These are phyloP conservation scores for Aspergillus cavernicola DNA, from an alignment of 495 filamentous ascomycete genomes.

Conservation along the genomic window DNA sequence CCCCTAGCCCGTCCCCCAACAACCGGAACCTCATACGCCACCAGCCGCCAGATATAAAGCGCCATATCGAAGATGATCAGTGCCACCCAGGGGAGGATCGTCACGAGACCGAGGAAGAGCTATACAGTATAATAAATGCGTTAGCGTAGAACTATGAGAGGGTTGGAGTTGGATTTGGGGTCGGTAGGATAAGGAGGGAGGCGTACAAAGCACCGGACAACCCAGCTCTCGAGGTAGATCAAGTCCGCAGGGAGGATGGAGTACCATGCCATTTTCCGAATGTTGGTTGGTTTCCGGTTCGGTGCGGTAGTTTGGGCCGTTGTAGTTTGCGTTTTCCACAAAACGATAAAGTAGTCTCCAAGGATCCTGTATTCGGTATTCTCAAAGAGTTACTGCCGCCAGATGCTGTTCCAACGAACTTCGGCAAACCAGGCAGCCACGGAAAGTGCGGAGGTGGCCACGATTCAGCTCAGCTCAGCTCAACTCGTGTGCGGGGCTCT, in stretches of 20 bases:
- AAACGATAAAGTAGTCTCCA: too few relatives aligned
- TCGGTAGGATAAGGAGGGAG: not conserved
- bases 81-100: constrained; percentile 62
- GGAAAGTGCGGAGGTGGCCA: not conserved
- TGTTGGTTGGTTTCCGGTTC: too few relatives aligned
- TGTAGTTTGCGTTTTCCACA: too few relatives aligned
- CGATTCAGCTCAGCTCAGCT: not conserved
- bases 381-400: too few relatives aligned
- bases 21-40: constrained; percentile 56
- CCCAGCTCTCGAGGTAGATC: constrained; percentile 59
- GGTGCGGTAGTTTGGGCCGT: too few relatives aligned
- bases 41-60: constrained; percentile 59
- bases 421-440: constrained; percentile 8
- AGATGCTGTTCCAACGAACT: too few relatives aligned
- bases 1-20: constrained; percentile 64
- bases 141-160: not conserved
- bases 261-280: constrained; percentile 54
- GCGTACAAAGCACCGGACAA: constrained; percentile 60
- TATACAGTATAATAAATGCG: constrained; percentile 2
- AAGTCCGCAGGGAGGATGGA: constrained; percentile 59
- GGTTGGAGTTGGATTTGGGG: not conserved
- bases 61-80: constrained; percentile 64
- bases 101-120: constrained; percentile 61
- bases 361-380: too few relatives aligned
- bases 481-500: not conserved